A percentile compares a stretch with the other conserved stretches of the same genome.
These are phyloP conservation scores for Stagonosporopsis cucurbitacearum DNA, from an alignment of 2,329 filamentous ascomycete species.

Conservation along the genomic window DNA sequence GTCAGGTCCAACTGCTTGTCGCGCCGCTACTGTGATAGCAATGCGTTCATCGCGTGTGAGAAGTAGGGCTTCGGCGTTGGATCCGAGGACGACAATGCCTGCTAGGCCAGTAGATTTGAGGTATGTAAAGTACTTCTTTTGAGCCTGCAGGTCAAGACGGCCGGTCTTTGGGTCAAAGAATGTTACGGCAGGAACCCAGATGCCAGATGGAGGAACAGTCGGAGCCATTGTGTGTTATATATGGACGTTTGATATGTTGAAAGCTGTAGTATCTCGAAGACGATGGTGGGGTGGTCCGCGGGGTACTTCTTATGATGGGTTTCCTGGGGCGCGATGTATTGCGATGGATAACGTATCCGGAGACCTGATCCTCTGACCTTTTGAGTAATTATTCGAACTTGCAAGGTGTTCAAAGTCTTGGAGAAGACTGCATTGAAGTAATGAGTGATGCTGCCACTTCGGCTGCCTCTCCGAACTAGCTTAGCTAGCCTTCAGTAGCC, in stretches of 20 bases:
- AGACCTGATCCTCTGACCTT: background rate
- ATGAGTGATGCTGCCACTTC: conserved; percentile 2
- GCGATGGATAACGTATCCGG: conserved; percentile 8
- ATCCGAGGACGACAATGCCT: conserved; percentile 56
- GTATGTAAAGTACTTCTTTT: conserved; percentile 54
- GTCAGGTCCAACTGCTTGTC: conserved; percentile 50
- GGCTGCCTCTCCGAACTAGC: conserved; percentile 11
- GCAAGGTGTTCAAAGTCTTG: background rate
- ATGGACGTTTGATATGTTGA: background rate
- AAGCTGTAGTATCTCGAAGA: background rate
- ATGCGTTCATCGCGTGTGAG: conserved; percentile 54
- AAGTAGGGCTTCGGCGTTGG: conserved; percentile 56
- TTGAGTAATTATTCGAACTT: background rate
- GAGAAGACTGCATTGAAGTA: background rate
- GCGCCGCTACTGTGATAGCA: conserved; percentile 48
- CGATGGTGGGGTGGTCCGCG: conserved; percentile 11
- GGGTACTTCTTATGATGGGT: conserved; percentile 4
- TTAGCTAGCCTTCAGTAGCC: conserved; percentile 17
- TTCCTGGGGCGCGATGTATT: background rate
- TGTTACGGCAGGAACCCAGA: conserved; percentile 53
- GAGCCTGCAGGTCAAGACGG: conserved; percentile 50
- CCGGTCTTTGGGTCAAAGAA: conserved; percentile 53
- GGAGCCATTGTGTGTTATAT: conserved; percentile 10
- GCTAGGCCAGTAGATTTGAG: conserved; percentile 52
- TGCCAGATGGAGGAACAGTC: conserved; percentile 25